Evolutionary conservation across 164 flowering plant genomes (phyloP).

Genomic region (Vitis vinifera): DNA sequence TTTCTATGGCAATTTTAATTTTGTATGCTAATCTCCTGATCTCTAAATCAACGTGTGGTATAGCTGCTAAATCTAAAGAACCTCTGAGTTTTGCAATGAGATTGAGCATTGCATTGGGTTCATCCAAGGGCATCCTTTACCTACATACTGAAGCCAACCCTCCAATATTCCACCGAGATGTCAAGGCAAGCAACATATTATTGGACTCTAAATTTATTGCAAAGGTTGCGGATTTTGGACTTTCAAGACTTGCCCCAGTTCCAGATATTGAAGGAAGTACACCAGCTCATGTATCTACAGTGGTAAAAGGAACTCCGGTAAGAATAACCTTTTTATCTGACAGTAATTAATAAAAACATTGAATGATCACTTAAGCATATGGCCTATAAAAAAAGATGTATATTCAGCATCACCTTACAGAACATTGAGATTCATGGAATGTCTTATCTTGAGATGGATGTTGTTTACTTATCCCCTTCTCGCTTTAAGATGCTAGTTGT

Average conservation of each 20-base stretch:
- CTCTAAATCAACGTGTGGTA: slow-evolving; percentile 3
- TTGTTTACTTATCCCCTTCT: no score
- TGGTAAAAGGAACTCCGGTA: slow-evolving; percentile 94
- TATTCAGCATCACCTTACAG: no score
- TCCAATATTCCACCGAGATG: slow-evolving; percentile 91
- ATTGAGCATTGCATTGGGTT: slow-evolving; percentile 64
- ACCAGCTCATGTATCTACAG: slow-evolving; percentile 81
- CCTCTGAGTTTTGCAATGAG: slow-evolving; percentile 60
- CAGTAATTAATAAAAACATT: neutral
- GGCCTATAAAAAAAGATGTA: no score
- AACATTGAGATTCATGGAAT: no score
- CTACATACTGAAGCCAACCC: slow-evolving; percentile 92
- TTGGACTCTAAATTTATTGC: slow-evolving; percentile 67
- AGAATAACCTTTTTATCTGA: slow-evolving; percentile 15
- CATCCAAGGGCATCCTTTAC: slow-evolving; percentile 86
- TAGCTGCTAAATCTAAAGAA: slow-evolving; percentile 48
- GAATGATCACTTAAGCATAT: no score
- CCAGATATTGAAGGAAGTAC: slow-evolving; percentile 64
- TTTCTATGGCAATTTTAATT: neutral
- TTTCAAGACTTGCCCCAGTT: slow-evolving; percentile 85
- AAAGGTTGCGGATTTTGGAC: slow-evolving; percentile 94
- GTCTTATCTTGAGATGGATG: no score
- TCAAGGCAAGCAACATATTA: slow-evolving; percentile 86
- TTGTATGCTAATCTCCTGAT: neutral
- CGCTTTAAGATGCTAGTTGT: no score